phyloP scores from a whole-genome alignment of 73 alveolate genomes.

The Uronychia binucleata region DNA sequence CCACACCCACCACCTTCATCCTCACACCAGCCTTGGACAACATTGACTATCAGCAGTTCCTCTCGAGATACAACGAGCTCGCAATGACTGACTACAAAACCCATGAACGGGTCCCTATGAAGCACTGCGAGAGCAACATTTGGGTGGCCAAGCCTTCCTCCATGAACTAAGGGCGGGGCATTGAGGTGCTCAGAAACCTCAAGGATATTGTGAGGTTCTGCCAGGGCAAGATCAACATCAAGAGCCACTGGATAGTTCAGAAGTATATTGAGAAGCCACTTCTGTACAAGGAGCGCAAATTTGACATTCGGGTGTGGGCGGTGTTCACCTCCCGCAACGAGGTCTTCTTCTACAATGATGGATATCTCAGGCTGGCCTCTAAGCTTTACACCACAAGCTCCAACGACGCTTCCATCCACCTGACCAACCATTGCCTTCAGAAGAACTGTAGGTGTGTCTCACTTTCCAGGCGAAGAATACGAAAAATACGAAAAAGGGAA shows the following conservation, averaged over 20 bases:
- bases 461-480: slow-evolving; percentile 43
- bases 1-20: neutral
- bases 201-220: slow-evolving; percentile 44
- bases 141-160: slow-evolving; percentile 3
- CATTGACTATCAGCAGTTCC: neutral
- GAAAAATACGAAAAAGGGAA: slow-evolving; percentile 83
- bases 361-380: slow-evolving; percentile 84
- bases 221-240: slow-evolving; percentile 27
- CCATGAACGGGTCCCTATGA: neutral
- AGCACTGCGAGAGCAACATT: neutral
- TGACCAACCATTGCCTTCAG: slow-evolving; percentile 86
- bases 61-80: neutral
- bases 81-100: neutral
- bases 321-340: slow-evolving; percentile 57
- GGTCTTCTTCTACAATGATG: slow-evolving; percentile 77
- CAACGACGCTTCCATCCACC: slow-evolving; percentile 73
- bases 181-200: slow-evolving; percentile 28
- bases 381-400: slow-evolving; percentile 51
- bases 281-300: slow-evolving; percentile 82
- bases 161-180: neutral
- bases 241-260: slow-evolving; percentile 70
- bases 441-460: slow-evolving; percentile 10
- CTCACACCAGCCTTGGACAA: neutral
- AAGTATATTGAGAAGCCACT: slow-evolving; percentile 87
- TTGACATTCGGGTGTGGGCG: slow-evolving; percentile 88